Base-by-base conservation (phyloP, 169 alveolate species). In the Plasmodium chabaudi region DNA sequence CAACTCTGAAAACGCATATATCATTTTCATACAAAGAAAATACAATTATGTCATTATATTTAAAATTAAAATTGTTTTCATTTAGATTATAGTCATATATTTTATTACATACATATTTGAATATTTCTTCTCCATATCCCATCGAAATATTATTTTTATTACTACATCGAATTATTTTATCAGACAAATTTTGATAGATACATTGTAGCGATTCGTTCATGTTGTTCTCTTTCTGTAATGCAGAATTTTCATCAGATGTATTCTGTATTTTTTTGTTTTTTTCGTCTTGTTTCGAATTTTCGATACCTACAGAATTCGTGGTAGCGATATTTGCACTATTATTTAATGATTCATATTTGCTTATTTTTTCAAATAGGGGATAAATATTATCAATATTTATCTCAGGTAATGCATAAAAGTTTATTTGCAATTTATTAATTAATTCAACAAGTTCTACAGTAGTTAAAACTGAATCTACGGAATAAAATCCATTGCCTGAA, bases 81-180 rank as follows among this genome's bases (percentile, higher is more conserved):
- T 73, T 34, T 23, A 77, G 15, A 9, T 10, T 13, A 51, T 42
- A 77, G 64, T 47, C 47, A 53, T 63, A 77, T 9, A 77, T 17
- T 5, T 77, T 19, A 49, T 64, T 77, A 59, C 88, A 77, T 10
- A 77, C 88, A 64, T 13, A 77, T 46, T 77, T 77, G 46, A 77
- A 77, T 15, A 77, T 77, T 34, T 77, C 88, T 17, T 77, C 88
- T 51, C 88, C 88, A 68, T 77, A 77, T 5, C 88, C 88, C 72
- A 77, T 57, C 7, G 88, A 77, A 49, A 77, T 77, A 44, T 77
- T 77, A 77, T 77, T 77, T 51, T 21, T 63, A 23, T 57, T 27
- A 6, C 88, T 21, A 47, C 77, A 61, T 21, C 88, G 74, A 23
- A 77, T 67, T 15, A 56, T 5, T 39, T 77, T 51, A 39, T 53